Conservation (phyloP, 2,329 filamentous ascomycete genomes). For the Pestalotiopsis sp. region DNA sequence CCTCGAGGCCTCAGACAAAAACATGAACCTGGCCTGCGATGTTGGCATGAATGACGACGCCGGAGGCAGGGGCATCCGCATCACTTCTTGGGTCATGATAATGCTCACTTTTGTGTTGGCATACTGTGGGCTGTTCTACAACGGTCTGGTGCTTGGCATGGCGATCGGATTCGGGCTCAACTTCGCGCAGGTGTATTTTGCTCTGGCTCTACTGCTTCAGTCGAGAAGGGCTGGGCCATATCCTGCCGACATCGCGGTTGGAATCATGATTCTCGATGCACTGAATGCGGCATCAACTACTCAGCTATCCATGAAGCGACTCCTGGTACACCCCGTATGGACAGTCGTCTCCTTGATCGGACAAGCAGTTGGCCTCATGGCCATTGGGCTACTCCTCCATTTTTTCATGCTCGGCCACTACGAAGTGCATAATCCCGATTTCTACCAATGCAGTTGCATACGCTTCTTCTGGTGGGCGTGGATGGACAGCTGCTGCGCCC, state of each 20-base stretch:
- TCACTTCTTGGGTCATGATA: background rate
- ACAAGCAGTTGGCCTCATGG: background rate
- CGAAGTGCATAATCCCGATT: too few species aligned
- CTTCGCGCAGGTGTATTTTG: background rate
- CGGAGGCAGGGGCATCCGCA: background rate
- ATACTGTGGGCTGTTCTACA: background rate
- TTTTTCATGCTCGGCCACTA: background rate
- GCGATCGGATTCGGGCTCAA: background rate
- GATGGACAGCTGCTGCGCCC: background rate
- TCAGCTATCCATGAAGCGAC: background rate
- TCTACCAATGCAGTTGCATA: background rate
- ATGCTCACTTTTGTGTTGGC: background rate
- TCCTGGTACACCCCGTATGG: background rate
- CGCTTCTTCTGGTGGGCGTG: background rate
- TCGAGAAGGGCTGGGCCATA: background rate
- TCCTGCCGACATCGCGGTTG: background rate
- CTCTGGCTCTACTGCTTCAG: background rate
- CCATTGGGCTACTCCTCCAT: background rate
- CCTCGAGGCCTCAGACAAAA: background rate
- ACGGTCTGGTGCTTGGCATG: background rate
- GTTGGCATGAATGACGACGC: background rate
- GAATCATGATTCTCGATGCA: background rate
- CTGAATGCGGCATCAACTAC: background rate
- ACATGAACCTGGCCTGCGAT: background rate
- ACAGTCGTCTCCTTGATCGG: background rate